Conservation (phyloP, 306 rosid species). For the Myrica gale region DNA sequence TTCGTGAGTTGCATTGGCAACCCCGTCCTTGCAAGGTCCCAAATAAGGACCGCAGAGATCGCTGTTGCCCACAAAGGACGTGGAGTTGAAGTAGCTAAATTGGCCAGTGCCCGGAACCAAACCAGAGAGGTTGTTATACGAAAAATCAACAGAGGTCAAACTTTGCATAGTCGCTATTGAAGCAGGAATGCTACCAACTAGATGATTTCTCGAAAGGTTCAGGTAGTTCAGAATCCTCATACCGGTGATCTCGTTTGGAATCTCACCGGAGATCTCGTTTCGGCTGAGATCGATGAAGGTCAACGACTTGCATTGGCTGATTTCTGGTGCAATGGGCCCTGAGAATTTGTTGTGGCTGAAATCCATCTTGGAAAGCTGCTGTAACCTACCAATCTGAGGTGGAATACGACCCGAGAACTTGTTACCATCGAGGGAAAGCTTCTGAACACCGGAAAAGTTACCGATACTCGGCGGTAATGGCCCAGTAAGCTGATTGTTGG, state of each 20-base stretch:
- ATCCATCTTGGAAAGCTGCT: conserved; percentile 86
- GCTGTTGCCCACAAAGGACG: conserved; percentile 80
- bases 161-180: conserved; percentile 87
- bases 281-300: conserved; percentile 86
- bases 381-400: conserved; percentile 70
- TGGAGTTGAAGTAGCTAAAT: conserved; percentile 91
- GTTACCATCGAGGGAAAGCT: conserved; percentile 89
- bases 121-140: conserved; percentile 92
- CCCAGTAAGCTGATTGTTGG: conserved; percentile 74
- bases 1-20: conserved; percentile 46
- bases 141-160: conserved; percentile 87
- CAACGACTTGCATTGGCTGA: conserved; percentile 76
- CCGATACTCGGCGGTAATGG: conserved; percentile 73
- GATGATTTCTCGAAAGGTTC: conserved; percentile 79
- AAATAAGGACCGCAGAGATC: conserved; percentile 88
- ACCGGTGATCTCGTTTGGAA: conserved; percentile 73
- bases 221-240: conserved; percentile 86
- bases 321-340: conserved; percentile 60
- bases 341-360: conserved; percentile 75
- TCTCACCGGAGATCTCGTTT: conserved; percentile 70
- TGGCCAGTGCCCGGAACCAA: conserved; percentile 96
- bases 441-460: conserved; percentile 83
- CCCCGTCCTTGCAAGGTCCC: conserved; percentile 83
- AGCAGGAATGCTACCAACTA: conserved; percentile 71
- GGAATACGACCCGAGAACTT: conserved; percentile 72